Evolutionary conservation across 495 filamentous ascomycete species (phyloP), one percentile per base, ranked within the genome.

Genomic region (Podospora comata): DNA sequence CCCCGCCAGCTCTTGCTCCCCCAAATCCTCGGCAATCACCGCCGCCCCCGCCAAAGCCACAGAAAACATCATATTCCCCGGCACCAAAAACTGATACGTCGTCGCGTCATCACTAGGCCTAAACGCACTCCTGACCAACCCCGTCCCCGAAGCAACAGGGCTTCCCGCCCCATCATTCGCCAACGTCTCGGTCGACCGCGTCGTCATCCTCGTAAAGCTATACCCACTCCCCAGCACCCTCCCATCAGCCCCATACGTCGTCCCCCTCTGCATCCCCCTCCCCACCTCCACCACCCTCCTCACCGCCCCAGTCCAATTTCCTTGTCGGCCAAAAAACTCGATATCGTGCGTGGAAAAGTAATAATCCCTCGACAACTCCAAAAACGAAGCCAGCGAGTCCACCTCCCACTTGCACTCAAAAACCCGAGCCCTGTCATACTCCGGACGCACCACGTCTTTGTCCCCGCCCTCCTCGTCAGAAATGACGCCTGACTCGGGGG

Each of bases 21-120:
- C 23, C 1, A 23, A 23, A 23, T 23, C 23, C 23, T 23, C 23
- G 23, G 86, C 83, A 68, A 91, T 88, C 11, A 73, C 57, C 0
- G 83, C 79, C 13, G 81, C 79, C 0, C 73, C 74, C 3, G 75
- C 79, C 1, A 90, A 79, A 65, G 85, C 87, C 30, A 80, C 72
- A 18, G 85, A 80, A 71, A 90, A 90, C 84, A 90, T 89, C 89
- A 90, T 90, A 66, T 90, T 91, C 4, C 84, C 82, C 1, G 89
- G 89, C 34, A 91, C 82, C 67, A 88, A 79, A 19, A 87, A 80
- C 72, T 88, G 85, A 66, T 79, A 88, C 62, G 86, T 84, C 1
- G 74, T 81, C 20, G 79, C 68, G 73, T 91, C 89, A 73, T 91
- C 89, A 23, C 84, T 87, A 0, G 89, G 89, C 3, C 88, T 79